Evolutionary conservation across 345 rosid species (phyloP).

Genomic region (Hibiscus mutabilis): DNA sequence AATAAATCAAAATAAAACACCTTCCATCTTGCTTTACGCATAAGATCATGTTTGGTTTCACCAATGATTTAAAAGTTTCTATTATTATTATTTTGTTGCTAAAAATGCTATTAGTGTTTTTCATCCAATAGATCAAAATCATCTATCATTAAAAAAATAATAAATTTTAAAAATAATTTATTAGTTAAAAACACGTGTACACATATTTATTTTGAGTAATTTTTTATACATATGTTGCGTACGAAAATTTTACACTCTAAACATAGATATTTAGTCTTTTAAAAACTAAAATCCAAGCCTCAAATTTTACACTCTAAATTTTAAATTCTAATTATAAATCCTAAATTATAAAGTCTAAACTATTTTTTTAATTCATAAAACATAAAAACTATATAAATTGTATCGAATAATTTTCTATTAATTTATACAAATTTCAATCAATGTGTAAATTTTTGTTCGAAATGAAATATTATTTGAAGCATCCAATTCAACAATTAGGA

Average conservation of each 20-base stretch:
- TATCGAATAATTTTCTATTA: no score
- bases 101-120: neutral
- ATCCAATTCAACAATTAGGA: neutral
- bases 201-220: neutral
- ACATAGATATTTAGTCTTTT: no score
- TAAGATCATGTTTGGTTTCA: neutral
- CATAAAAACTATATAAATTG: no score
- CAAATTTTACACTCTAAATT: no score
- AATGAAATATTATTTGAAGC: neutral
- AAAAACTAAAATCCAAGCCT: no score
- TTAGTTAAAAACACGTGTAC: neutral
- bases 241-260: no score
- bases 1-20: neutral
- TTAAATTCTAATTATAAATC: no score
- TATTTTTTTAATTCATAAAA: no score
- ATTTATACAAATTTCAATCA: neutral
- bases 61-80: neutral
- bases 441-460: neutral
- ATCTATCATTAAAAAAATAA: neutral
- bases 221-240: no score
- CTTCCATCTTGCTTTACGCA: neutral
- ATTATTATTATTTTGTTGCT: neutral
- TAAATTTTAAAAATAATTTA: neutral
- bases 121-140: neutral
- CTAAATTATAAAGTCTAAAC: no score